Evolutionary conservation across 352 stramenopile genomes (phyloP).

Genomic region (Pythium rhizo-oryzae): DNA sequence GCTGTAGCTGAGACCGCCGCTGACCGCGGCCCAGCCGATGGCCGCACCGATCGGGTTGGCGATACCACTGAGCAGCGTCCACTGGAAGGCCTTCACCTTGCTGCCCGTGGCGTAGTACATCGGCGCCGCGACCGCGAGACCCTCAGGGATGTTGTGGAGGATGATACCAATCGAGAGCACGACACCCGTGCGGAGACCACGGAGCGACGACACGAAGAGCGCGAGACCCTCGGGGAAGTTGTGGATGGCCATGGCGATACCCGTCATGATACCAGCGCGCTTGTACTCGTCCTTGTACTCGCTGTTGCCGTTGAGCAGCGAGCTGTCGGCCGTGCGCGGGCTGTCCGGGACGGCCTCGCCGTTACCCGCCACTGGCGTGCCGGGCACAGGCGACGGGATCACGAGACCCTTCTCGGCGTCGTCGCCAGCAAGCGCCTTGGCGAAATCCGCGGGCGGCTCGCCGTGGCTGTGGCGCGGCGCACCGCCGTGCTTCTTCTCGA

Average conservation of each 20-base stretch:
- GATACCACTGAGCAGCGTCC: slow-evolving; percentile 87
- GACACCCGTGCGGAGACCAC: slow-evolving; percentile 85
- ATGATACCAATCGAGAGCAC: slow-evolving; percentile 93
- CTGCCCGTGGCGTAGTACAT: slow-evolving; percentile 97
- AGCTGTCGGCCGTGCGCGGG: slow-evolving; percentile 29
- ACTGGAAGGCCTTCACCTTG: slow-evolving; percentile 92
- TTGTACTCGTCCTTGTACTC: slow-evolving; percentile 43
- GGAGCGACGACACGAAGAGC: slow-evolving; percentile 91
- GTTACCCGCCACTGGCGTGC: slow-evolving; percentile 6
- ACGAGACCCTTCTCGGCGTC: slow-evolving; percentile 35
- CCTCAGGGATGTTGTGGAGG: slow-evolving; percentile 97
- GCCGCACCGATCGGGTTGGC: slow-evolving; percentile 91
- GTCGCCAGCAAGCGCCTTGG: too few relatives aligned
- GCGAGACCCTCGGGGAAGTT: slow-evolving; percentile 97
- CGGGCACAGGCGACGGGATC: slow-evolving; percentile 34
- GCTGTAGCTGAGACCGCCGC: slow-evolving; percentile 66
- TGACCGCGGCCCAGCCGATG: slow-evolving; percentile 74
- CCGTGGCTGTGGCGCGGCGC: slow-evolving; percentile 40
- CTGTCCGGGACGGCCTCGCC: slow-evolving; percentile 17
- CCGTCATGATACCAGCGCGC: slow-evolving; percentile 90
- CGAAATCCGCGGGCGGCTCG: slow-evolving; percentile 24
- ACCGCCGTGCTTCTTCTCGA: slow-evolving; percentile 25
- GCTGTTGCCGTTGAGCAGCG: slow-evolving; percentile 28
- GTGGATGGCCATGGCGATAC: slow-evolving; percentile 93
- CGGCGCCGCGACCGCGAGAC: slow-evolving; percentile 94